Base-by-base conservation (phyloP, 176 grass and related monocot genomes). In the Lolium rigidum region DNA sequence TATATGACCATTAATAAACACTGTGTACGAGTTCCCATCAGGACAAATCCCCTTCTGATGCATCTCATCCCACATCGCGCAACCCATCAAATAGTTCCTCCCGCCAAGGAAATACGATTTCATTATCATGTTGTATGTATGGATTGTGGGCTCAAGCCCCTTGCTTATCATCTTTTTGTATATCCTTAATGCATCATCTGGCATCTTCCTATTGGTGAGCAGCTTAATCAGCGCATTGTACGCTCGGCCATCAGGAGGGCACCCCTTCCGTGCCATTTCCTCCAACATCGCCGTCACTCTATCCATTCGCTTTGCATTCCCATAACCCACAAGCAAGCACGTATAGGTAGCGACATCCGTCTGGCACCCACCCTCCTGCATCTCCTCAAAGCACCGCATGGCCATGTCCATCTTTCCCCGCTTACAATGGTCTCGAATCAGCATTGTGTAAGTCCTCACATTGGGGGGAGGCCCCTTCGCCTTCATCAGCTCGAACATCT, bases 121-220 rank as follows among this genome's bases (percentile, higher is more conserved):
- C 95, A 98, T 95, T 86, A 95, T 92, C 90, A 94, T 98, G 84
- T 98, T 95, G 83, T 98, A 98, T n/a, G 96, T 98, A 81, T 94
- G 81, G 62, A 91, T 82, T 0, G 96, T 91, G 75, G 90, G 93
- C 73, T 92, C 86, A 44, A 92, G 89, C 15, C 93, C 96, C 38
- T 93, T 98, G 79, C 87, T 90, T 81, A 95, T 90, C 96, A 98
- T 95, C 31, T 85, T 95, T 85, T 94, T 92, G 81, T 98, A 92
- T 84, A 95, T 88, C 61, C 73, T 84, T 48, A 79, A 81, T 24
- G 91, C 96, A 84, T 98, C 91, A 25, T 95, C 91, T 20, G 91
- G 84, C 91, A 95, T 89, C 70, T 75, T 89, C 51, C 89, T 91
- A 82, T 89, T 94, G 0, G 91, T 94, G 83, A 98, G 90, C 65